Evolutionary conservation across 2,329 filamentous ascomycete species (phyloP).

Genomic region (Pseudogymnoascus sp.): DNA sequence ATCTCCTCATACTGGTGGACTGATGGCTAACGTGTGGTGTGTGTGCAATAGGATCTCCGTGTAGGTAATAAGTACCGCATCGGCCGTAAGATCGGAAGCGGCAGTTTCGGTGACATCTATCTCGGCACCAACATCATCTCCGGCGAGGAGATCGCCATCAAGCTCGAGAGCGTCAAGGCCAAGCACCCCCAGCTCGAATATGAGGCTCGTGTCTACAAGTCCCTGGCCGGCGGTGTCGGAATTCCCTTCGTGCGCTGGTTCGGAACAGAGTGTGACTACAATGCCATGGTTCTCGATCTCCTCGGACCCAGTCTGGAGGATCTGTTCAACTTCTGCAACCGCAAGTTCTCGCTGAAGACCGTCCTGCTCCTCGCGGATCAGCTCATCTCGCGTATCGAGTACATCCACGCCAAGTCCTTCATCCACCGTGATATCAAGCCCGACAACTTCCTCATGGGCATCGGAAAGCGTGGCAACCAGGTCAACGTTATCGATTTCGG

Average conservation of each 20-base stretch:
- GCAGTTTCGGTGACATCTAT: slow-evolving; percentile 97
- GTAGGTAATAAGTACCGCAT: slow-evolving; percentile 99
- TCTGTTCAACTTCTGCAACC: slow-evolving; percentile 99
- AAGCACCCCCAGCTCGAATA: slow-evolving; percentile 99
- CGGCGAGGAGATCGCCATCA: slow-evolving; percentile 98
- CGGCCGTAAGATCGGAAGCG: slow-evolving; percentile 96
- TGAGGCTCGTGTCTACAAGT: slow-evolving; percentile 89
- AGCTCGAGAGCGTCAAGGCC: slow-evolving; percentile 98
- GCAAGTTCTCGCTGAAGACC: slow-evolving; percentile 98
- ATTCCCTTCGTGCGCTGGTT: slow-evolving; percentile 99
- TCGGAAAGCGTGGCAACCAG: slow-evolving; percentile 97
- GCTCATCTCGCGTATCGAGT: slow-evolving; percentile 97
- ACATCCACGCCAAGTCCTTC: slow-evolving; percentile 99
- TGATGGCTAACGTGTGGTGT: neutral
- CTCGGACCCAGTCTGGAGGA: slow-evolving; percentile 94
- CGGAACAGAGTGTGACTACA: slow-evolving; percentile 98
- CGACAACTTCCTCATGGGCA: slow-evolving; percentile 99
- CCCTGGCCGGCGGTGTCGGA: slow-evolving; percentile 88
- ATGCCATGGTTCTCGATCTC: slow-evolving; percentile 97
- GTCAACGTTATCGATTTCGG: slow-evolving; percentile 99
- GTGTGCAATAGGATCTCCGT: slow-evolving; percentile 72
- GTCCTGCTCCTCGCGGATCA: slow-evolving; percentile 94
- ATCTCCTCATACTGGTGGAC: neutral
- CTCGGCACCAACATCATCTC: slow-evolving; percentile 99
- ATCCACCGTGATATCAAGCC: slow-evolving; percentile 99